phyloP scores from a whole-genome alignment of 371 early-diverging fungal genomes.

The Rhizopus sp. region DNA sequence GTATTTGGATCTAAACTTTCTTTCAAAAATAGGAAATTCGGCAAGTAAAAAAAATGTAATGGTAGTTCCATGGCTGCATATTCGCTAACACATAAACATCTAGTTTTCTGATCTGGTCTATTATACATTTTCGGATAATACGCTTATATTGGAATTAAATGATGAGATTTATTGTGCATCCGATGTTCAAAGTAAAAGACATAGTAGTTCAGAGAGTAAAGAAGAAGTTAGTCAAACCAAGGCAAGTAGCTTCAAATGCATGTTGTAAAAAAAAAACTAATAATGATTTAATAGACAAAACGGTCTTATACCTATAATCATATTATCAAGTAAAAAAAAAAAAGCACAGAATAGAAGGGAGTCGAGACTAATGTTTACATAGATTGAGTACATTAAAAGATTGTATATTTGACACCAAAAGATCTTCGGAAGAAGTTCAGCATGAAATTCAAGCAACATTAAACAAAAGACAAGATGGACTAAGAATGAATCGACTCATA shows the following conservation, averaged over 20 bases:
- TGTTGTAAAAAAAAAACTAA: constrained; percentile 25
- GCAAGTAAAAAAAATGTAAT: constrained; percentile 20
- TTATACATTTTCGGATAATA: constrained; percentile 52
- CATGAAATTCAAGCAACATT: constrained; percentile 44
- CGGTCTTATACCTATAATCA: constrained; percentile 58
- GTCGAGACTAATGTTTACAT: background rate
- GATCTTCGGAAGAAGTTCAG: constrained; percentile 51
- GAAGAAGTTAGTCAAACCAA: constrained; percentile 8
- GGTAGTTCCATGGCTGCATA: background rate
- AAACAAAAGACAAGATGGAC: constrained; percentile 38
- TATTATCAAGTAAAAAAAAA: constrained; percentile 44
- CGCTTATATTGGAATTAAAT: constrained; percentile 52
- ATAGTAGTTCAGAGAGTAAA: constrained; percentile 9
- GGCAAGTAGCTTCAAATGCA: constrained; percentile 20
- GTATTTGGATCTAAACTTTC: constrained; percentile 51
- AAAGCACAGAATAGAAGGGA: background rate
- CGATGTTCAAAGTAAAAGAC: constrained; percentile 39
- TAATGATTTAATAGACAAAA: constrained; percentile 24
- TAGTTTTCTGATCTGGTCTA: constrained; percentile 31
- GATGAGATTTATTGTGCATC: constrained; percentile 62
- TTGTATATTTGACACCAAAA: constrained; percentile 60
- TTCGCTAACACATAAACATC: background rate
- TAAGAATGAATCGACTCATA: constrained; percentile 41
- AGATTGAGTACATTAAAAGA: constrained; percentile 57
- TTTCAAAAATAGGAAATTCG: constrained; percentile 49